These are phyloP conservation scores for Coemansia sp. DNA, from an alignment of 192 early-diverging fungal genomes.

Conservation along the genomic window DNA sequence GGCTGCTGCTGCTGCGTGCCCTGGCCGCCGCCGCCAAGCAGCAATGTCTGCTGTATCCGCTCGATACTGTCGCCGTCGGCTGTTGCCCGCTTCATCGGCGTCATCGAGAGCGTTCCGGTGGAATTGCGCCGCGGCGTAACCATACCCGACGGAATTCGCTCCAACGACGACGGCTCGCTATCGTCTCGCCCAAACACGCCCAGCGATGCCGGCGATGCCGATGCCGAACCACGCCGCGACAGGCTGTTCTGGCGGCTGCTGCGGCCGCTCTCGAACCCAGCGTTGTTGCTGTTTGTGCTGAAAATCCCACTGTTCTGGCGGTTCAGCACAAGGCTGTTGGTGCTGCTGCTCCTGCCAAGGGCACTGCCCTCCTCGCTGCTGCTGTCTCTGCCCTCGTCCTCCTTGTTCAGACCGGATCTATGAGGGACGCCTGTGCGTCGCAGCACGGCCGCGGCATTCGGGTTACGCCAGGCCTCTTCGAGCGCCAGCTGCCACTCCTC, in stretches of 20 bases:
- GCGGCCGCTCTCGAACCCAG: conserved; percentile 19
- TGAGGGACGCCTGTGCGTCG: conserved; percentile 42
- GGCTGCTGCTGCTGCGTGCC: not conserved
- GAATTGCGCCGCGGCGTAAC: conserved; percentile 46
- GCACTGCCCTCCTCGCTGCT: not conserved
- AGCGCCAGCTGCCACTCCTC: conserved; percentile 45
- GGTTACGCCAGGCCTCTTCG: conserved; percentile 54
- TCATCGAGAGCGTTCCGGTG: conserved; percentile 44
- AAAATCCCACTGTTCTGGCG: not conserved
- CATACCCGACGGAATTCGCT: conserved; percentile 32
- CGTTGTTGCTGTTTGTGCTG: not conserved
- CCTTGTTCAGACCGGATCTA: conserved; percentile 9
- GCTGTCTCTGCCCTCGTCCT: not conserved
- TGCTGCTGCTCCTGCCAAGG: conserved; percentile 14
- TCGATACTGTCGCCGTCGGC: conserved; percentile 20
- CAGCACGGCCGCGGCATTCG: conserved; percentile 50
- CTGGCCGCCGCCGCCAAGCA: conserved; percentile 5
- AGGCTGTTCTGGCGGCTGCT: conserved; percentile 7
- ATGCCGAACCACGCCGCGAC: conserved; percentile 33
- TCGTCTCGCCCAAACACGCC: conserved; percentile 33
- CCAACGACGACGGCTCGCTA: conserved; percentile 45
- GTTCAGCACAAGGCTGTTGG: conserved; percentile 1
- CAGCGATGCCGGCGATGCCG: conserved; percentile 22
- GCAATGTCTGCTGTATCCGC: conserved; percentile 9
- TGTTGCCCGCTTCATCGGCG: conserved; percentile 25